Evolutionary conservation across 345 rosid species (phyloP).

Genomic region (Turnera subulata): DNA sequence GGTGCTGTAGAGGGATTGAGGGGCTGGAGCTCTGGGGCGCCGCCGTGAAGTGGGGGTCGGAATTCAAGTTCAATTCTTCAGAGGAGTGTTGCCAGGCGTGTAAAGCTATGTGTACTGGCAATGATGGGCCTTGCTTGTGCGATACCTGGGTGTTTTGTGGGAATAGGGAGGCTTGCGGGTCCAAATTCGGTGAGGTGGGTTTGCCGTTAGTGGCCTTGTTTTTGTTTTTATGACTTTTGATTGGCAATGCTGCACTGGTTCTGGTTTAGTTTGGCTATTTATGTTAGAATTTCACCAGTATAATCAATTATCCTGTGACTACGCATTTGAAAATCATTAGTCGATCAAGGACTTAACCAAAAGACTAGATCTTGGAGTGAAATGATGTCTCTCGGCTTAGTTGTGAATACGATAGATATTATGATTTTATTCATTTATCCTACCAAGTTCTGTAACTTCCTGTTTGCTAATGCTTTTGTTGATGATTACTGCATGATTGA

Average conservation of each 20-base stretch:
- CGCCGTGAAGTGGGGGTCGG: constrained; percentile 97
- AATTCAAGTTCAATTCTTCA: constrained; percentile 75
- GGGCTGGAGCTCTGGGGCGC: constrained; percentile 94
- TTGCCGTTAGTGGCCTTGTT: background rate
- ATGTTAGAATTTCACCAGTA: too few species aligned
- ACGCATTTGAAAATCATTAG: too few species aligned
- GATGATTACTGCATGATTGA: too few species aligned
- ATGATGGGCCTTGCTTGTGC: constrained; percentile 90
- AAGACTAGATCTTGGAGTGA: too few species aligned
- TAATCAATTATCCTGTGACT: too few species aligned
- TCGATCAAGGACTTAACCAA: too few species aligned
- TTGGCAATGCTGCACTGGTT: constrained; percentile 1
- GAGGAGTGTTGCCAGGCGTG: constrained; percentile 75
- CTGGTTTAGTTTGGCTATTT: too few species aligned
- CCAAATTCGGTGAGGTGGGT: constrained; percentile 85
- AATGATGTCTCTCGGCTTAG: too few species aligned
- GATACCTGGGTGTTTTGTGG: constrained; percentile 97
- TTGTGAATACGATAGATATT: too few species aligned
- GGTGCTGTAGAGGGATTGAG: constrained; percentile 80
- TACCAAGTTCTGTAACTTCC: too few species aligned
- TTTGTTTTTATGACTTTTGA: background rate
- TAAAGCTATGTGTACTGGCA: constrained; percentile 82
- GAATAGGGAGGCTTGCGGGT: constrained; percentile 63
- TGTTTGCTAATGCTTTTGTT: too few species aligned
- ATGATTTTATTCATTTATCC: too few species aligned